These are phyloP conservation scores for Saturnispora bothae DNA, from an alignment of 805 yeast species.

Conservation along the genomic window DNA sequence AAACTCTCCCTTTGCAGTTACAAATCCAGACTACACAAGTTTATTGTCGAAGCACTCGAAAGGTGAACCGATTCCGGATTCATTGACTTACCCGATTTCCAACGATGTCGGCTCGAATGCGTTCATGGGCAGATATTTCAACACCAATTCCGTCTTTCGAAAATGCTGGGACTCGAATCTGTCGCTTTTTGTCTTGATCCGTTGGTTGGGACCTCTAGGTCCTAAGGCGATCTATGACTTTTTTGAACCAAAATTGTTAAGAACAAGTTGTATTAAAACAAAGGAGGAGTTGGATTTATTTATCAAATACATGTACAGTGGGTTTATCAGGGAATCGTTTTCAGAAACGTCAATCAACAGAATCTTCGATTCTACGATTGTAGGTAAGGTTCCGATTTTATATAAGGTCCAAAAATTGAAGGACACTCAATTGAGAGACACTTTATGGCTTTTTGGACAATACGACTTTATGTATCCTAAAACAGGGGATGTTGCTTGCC, in stretches of 20 bases:
- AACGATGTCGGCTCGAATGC: conserved; percentile 34
- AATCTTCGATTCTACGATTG: conserved; percentile 44
- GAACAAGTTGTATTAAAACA: conserved; percentile 19
- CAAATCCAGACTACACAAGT: conserved; percentile 26
- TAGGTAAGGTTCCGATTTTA: conserved; percentile 54
- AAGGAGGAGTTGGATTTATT: conserved; percentile 23
- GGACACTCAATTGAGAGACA: conserved; percentile 22
- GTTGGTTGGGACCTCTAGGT: conserved; percentile 32
- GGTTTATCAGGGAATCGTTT: conserved; percentile 23
- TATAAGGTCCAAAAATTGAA: conserved; percentile 35
- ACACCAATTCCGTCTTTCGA: conserved; percentile 25
- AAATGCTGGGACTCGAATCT: conserved; percentile 33
- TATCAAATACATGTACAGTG: conserved; percentile 26
- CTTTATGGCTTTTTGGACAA: conserved; percentile 52
- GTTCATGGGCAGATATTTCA: conserved; percentile 39
- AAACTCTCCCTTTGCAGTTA: conserved; percentile 50
- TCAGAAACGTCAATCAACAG: conserved; percentile 33
- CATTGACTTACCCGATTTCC: conserved; percentile 25
- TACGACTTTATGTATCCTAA: conserved; percentile 66
- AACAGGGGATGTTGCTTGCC: conserved; percentile 41
- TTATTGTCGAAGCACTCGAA: conserved; percentile 6
- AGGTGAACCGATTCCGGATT: conserved; percentile 8
- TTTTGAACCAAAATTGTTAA: conserved; percentile 22
- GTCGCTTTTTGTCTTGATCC: conserved; percentile 39
- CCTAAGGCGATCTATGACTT: conserved; percentile 21